phyloP scores from a whole-genome alignment of 2,329 filamentous ascomycete genomes.

The Talaromyces amestolkiae region DNA sequence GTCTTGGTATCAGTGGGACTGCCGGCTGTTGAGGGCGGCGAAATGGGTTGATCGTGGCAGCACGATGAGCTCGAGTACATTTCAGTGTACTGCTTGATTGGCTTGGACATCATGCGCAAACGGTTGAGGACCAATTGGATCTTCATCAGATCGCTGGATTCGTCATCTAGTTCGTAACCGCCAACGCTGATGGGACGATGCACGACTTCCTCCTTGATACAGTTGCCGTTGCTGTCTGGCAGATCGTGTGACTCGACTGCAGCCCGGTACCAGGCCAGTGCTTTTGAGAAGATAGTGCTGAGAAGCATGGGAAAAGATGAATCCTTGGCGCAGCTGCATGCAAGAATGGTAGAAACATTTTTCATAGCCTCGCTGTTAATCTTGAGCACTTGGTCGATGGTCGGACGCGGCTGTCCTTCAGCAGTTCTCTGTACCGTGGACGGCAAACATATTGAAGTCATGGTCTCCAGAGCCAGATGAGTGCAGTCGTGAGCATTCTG shows the following conservation, averaged over 20 bases:
- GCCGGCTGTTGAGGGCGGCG: conserved; percentile 11
- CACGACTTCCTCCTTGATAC: conserved; percentile 17
- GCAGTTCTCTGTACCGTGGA: conserved; percentile 18
- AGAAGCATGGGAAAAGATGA: conserved; percentile 20
- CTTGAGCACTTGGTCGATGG: conserved; percentile 21
- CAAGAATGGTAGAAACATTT: conserved; percentile 17
- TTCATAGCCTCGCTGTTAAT: conserved; percentile 20
- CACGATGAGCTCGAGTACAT: not conserved
- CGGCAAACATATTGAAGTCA: conserved; percentile 17
- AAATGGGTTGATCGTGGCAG: conserved; percentile 1
- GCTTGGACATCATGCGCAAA: conserved; percentile 19
- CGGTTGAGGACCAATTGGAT: conserved; percentile 19
- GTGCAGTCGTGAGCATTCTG: conserved; percentile 19
- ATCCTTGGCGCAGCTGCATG: conserved; percentile 21
- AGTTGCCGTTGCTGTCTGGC: conserved; percentile 4
- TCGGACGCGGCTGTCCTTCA: conserved; percentile 19
- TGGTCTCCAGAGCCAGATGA: conserved; percentile 17
- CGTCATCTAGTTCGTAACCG: conserved; percentile 20
- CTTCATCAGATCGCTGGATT: conserved; percentile 19
- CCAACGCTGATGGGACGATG: conserved; percentile 20
- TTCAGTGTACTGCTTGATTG: conserved; percentile 15
- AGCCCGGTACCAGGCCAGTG: conserved; percentile 20
- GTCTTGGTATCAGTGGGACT: conserved; percentile 14
- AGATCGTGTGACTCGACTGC: conserved; percentile 11
- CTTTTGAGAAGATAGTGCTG: conserved; percentile 19